A percentile compares a stretch with the other conserved stretches of the same genome.
Conservation (phyloP, 768 basidiomycete species). For the Nevesoporus exiguus region DNA sequence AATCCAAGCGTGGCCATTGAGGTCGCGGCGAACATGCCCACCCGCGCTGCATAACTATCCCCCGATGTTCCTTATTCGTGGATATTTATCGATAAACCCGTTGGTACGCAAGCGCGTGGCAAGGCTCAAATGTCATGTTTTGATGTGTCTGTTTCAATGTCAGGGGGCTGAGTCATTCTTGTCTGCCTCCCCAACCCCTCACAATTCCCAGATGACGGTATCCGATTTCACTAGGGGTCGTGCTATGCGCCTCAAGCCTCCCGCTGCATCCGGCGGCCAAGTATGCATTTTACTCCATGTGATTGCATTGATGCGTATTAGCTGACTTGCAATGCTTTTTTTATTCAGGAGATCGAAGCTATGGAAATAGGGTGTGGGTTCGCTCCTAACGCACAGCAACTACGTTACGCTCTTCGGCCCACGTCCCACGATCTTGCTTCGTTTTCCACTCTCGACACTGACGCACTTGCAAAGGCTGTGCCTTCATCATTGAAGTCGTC, state of each 20-base stretch:
- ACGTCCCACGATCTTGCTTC: neutral
- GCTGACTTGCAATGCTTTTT: neutral
- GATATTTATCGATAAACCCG: constrained; percentile 75
- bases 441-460: constrained; percentile 11
- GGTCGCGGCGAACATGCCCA: constrained; percentile 54
- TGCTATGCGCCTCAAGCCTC: constrained; percentile 43
- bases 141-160: neutral
- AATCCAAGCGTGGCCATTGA: constrained; percentile 57
- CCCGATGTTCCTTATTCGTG: constrained; percentile 62
- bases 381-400: constrained; percentile 48
- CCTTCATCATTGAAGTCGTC: constrained; percentile 58
- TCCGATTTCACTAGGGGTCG: constrained; percentile 69
- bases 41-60: constrained; percentile 54
- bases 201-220: constrained; percentile 70
- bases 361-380: constrained; percentile 73
- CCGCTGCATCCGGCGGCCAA: constrained; percentile 53
- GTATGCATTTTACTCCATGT: constrained; percentile 40
- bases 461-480: constrained; percentile 46
- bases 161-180: constrained; percentile 67
- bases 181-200: constrained; percentile 58
- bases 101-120: constrained; percentile 42
- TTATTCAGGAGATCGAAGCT: constrained; percentile 69
- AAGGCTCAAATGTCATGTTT: neutral
- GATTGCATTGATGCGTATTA: neutral
- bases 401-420: neutral